Evolutionary conservation across 2,329 filamentous ascomycete species (phyloP), one percentile per base, ranked within the genome.

Genomic region (Ophiostoma novo-ulmi): DNA sequence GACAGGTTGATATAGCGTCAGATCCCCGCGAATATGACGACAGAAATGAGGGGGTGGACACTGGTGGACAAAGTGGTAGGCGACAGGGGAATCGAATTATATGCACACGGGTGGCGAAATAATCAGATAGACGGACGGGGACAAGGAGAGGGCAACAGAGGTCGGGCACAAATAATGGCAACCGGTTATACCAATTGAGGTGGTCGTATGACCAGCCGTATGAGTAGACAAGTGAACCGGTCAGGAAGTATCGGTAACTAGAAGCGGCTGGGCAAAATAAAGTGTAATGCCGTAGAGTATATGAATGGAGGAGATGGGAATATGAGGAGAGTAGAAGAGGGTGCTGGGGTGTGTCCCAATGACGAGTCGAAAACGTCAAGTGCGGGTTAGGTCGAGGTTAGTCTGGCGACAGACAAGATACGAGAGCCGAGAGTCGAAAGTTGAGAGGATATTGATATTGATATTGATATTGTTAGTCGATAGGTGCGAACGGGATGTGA

Each of bases 1-100:
- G 44, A 6, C 20, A n/a, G 14, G 44, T 48, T 17, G 44, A 17
- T 26, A 22, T 22, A 31, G 52, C 14, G 58, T 63, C 26, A 10
- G 58, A 63, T 31, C 58, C 58, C 58, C 58, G 58, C 58, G 58
- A 35, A 63, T 63, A 63, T 63, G 58, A 63, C 58, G 58, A 35
- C 22, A 17, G 58, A 55, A 55, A 35, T 17, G 58, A 63, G 26
- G 26, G 58, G 26, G 26, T 55, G 48, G 44, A 52, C 31, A 31
- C 31, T 44, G 14, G 14, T 17, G 3, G 55, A 61, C 17, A 26
- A 35, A 17, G 26, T 3, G 20, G 26, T 3, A 22, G n/a, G n/a
- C 48, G n/a, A 14, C n/a, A 10, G 48, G 20, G 20, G 48, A 55
- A 6, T 22, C 26, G 11, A 22, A 63, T 17, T 63, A 11, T 55